These are phyloP conservation scores for Penicillium cinerascens DNA, from an alignment of 495 filamentous ascomycete species.

Conservation along the genomic window DNA sequence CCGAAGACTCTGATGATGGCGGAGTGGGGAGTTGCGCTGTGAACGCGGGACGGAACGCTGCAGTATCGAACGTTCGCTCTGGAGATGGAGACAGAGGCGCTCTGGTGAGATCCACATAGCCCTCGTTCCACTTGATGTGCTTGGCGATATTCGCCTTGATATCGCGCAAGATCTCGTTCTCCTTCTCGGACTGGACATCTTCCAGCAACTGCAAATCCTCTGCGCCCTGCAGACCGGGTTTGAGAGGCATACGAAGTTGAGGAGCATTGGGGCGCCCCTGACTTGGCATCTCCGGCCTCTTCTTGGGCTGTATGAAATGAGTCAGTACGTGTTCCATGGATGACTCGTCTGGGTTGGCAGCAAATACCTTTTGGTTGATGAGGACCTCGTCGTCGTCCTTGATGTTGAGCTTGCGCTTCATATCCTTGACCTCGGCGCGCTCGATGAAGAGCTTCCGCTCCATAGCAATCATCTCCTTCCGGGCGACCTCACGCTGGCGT, in stretches of 20 bases:
- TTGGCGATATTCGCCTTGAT: constrained; percentile 77
- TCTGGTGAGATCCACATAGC: constrained; percentile 77
- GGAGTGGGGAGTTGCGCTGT: constrained; percentile 83
- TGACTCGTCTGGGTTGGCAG: neutral
- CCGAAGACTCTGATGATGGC: constrained; percentile 72
- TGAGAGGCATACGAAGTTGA: constrained; percentile 65
- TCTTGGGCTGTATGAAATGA: constrained; percentile 58
- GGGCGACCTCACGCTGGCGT: constrained; percentile 71
- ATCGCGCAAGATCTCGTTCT: constrained; percentile 70
- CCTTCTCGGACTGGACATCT: constrained; percentile 75
- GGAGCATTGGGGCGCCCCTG: constrained; percentile 52
- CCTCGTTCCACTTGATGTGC: constrained; percentile 82
- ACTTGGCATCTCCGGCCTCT: constrained; percentile 61
- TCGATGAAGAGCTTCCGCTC: constrained; percentile 78
- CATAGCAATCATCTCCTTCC: constrained; percentile 68
- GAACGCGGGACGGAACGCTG: constrained; percentile 69
- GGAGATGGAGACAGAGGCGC: constrained; percentile 72
- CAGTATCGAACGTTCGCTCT: constrained; percentile 53
- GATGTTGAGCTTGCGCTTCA: constrained; percentile 82
- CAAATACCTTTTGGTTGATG: constrained; percentile 82
- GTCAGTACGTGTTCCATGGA: constrained; percentile 31
- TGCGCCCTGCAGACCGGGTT: constrained; percentile 62
- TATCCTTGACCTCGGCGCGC: constrained; percentile 73
- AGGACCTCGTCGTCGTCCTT: constrained; percentile 94
- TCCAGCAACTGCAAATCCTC: constrained; percentile 72